These are phyloP conservation scores for Miscanthus lutarioriparius DNA, from an alignment of 176 grass and related monocot species.

Conservation along the genomic window DNA sequence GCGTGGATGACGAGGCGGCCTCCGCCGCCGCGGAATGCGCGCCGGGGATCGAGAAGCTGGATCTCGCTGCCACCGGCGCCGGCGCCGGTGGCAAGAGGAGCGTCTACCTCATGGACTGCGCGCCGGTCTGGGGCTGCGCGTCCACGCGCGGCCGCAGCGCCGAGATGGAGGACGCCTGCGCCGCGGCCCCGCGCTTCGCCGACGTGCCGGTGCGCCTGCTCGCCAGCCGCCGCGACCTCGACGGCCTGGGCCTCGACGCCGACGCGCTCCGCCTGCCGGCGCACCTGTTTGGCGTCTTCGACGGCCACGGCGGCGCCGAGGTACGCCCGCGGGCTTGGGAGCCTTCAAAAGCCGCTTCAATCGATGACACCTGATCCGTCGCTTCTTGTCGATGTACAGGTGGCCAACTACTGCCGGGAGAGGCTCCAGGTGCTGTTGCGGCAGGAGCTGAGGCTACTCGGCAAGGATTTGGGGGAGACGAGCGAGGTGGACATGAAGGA, in stretches of 20 bases:
- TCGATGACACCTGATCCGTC: not conserved
- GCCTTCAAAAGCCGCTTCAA: not conserved
- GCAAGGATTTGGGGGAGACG: conserved; percentile 7
- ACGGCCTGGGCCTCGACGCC: conserved; percentile 54
- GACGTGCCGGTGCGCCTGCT: conserved; percentile 73
- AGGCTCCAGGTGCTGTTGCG: conserved; percentile 52
- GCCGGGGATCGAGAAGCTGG: conserved; percentile 33
- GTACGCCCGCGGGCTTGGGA: conserved; percentile 14
- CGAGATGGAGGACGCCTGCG: conserved; percentile 84
- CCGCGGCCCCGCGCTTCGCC: conserved; percentile 53
- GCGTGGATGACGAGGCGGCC: conserved; percentile 35
- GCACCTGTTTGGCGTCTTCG: conserved; percentile 71
- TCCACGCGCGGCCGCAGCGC: conserved; percentile 56
- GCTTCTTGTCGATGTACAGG: conserved; percentile 15
- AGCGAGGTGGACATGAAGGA: conserved; percentile 50
- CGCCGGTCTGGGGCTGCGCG: conserved; percentile 66
- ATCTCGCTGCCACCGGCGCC: conserved; percentile 29
- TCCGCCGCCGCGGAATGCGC: conserved; percentile 32
- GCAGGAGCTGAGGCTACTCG: conserved; percentile 35
- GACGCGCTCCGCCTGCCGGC: conserved; percentile 51
- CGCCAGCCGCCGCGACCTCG: conserved; percentile 44
- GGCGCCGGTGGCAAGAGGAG: conserved; percentile 44
- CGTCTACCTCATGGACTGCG: conserved; percentile 64
- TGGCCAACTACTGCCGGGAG: conserved; percentile 61
- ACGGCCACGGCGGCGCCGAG: conserved; percentile 76